These are phyloP conservation scores for Apiotrichum gracile DNA, from an alignment of 1,284 basidiomycete genomes.

Conservation along the genomic window DNA sequence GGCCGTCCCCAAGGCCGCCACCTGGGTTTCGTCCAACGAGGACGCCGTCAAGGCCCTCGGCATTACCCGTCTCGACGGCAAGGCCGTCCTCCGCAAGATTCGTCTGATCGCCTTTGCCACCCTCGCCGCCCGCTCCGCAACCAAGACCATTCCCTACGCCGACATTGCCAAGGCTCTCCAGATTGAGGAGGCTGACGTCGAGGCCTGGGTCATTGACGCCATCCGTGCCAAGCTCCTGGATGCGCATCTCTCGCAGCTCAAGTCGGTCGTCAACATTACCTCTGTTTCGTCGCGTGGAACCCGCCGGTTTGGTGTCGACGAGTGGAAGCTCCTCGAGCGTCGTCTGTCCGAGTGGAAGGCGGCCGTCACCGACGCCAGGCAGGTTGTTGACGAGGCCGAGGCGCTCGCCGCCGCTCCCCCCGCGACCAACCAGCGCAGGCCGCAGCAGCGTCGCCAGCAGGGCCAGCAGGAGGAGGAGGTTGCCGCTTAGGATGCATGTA, in stretches of 20 bases:
- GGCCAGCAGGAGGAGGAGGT: conserved; percentile 20
- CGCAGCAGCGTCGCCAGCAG: conserved; percentile 21
- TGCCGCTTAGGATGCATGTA: conserved; percentile 1
- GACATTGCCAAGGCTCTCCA: conserved; percentile 65
- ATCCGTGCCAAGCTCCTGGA: conserved; percentile 76
- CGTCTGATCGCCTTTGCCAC: conserved; percentile 72
- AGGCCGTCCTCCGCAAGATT: conserved; percentile 70
- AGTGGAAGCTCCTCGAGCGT: conserved; percentile 78
- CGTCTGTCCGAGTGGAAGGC: conserved; percentile 72
- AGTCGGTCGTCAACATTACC: conserved; percentile 67
- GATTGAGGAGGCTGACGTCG: conserved; percentile 65
- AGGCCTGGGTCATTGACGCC: conserved; percentile 87
- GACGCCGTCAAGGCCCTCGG: conserved; percentile 57
- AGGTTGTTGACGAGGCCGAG: conserved; percentile 42
- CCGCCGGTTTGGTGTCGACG: conserved; percentile 66
- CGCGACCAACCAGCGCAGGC: conserved; percentile 18
- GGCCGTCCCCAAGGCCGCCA: conserved; percentile 60
- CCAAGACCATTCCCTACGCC: conserved; percentile 68
- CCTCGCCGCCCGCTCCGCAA: conserved; percentile 68
- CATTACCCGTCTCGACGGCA: conserved; percentile 44
- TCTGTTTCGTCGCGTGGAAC: conserved; percentile 58
- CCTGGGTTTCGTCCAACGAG: conserved; percentile 59
- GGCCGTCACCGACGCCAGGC: conserved; percentile 38
- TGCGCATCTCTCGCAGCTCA: conserved; percentile 79
- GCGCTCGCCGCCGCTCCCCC: conserved; percentile 29